Conservation (phyloP, 306 rosid species). For the Biancaea sappan region DNA sequence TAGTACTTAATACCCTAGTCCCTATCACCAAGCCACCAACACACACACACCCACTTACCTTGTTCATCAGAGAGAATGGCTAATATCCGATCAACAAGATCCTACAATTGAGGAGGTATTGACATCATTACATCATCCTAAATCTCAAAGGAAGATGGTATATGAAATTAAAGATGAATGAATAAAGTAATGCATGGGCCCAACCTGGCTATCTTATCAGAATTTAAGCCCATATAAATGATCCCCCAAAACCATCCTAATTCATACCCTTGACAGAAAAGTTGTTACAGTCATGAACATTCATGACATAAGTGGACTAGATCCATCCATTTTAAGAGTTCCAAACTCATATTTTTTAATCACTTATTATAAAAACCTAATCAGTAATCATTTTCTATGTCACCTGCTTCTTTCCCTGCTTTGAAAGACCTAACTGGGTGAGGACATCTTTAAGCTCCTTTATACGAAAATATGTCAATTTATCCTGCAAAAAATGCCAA, state of each 20-base stretch:
- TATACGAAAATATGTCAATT: slow-evolving; percentile 80
- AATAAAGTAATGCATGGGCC: slow-evolving; percentile 2
- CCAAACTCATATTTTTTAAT: slow-evolving; percentile 8
- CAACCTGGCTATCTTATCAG: not conserved
- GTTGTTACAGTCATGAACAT: not conserved
- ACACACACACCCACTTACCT: slow-evolving; percentile 49
- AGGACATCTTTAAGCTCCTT: slow-evolving; percentile 97
- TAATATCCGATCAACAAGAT: slow-evolving; percentile 82
- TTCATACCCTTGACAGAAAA: not conserved
- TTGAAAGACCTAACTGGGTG: slow-evolving; percentile 81
- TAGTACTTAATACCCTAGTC: too few relatives aligned
- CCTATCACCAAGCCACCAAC: not conserved
- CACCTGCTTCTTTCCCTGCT: slow-evolving; percentile 99
- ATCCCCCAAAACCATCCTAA: not conserved
- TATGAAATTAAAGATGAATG: not conserved
- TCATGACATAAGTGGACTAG: slow-evolving; percentile 7
- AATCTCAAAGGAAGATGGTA: slow-evolving; percentile 18
- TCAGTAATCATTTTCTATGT: not conserved
- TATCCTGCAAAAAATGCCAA: slow-evolving; percentile 52
- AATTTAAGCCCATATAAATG: not conserved
- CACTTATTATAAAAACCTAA: not conserved
- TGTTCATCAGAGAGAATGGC: slow-evolving; percentile 75
- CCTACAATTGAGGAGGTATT: slow-evolving; percentile 56
- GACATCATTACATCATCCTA: slow-evolving; percentile 13
- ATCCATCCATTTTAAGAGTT: slow-evolving; percentile 12